phyloP scores from a whole-genome alignment of 2,329 filamentous ascomycete genomes.

The Rhexocercosporidium sp. region DNA sequence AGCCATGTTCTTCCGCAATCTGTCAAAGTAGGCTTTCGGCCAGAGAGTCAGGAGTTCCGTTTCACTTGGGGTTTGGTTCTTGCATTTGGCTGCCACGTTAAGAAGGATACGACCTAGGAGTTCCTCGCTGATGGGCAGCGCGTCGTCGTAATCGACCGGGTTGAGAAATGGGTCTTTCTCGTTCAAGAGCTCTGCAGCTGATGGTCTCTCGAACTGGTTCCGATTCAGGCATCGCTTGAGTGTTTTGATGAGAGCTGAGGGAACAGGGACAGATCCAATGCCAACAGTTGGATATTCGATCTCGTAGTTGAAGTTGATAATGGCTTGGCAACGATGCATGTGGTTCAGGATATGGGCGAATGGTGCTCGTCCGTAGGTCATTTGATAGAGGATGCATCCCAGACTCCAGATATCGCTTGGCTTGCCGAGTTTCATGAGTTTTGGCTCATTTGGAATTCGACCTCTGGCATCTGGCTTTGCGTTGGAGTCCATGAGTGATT shows the following conservation, averaged over 20 bases:
- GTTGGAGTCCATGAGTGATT: constrained; percentile 89
- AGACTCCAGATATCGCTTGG: constrained; percentile 95
- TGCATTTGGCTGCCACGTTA: constrained; percentile 64
- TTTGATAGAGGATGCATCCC: constrained; percentile 96
- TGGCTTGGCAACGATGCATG: constrained; percentile 84
- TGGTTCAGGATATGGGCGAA: constrained; percentile 92
- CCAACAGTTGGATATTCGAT: constrained; percentile 76
- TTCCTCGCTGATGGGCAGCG: constrained; percentile 66
- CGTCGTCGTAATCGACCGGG: constrained; percentile 61
- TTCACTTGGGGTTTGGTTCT: constrained; percentile 63
- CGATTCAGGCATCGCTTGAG: constrained; percentile 67
- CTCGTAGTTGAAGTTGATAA: constrained; percentile 76
- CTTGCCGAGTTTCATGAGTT: constrained; percentile 94
- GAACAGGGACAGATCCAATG: constrained; percentile 67
- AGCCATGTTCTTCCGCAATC: constrained; percentile 48
- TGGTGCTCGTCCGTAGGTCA: constrained; percentile 96
- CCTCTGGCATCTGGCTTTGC: constrained; percentile 48
- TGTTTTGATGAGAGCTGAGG: constrained; percentile 62
- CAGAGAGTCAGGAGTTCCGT: constrained; percentile 59
- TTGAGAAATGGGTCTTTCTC: constrained; percentile 67
- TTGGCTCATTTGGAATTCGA: constrained; percentile 53
- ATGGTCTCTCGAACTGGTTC: constrained; percentile 66
- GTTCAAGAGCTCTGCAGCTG: constrained; percentile 65
- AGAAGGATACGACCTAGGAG: constrained; percentile 65
- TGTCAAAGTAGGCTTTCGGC: constrained; percentile 67